Conservation (phyloP, 2,329 filamentous ascomycete species). For the Ceratocystis eucalypticola region DNA sequence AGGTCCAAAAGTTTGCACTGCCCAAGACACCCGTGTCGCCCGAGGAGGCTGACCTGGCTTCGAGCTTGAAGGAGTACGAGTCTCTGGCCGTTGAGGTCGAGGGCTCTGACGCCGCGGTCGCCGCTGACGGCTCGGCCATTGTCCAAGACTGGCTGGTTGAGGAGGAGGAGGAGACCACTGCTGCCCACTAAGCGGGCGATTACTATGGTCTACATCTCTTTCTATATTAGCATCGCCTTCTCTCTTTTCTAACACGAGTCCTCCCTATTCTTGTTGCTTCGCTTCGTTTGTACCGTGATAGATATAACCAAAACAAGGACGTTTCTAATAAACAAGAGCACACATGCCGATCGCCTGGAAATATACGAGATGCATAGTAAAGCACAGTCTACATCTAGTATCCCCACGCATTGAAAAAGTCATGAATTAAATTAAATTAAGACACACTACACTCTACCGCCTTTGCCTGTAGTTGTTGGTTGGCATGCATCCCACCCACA, state of each 20-base stretch:
- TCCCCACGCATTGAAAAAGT: no score
- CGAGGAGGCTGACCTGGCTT: conserved; percentile 86
- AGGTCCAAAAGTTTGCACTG: conserved; percentile 74
- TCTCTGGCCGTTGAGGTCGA: conserved; percentile 86
- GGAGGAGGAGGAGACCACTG: conserved; percentile 44
- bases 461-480: no score
- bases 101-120: conserved; percentile 56
- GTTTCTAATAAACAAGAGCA: no score
- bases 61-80: conserved; percentile 89
- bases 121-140: conserved; percentile 43
- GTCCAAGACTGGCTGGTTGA: conserved; percentile 71
- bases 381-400: no score
- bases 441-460: no score
- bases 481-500: no score
- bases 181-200: conserved; percentile 31
- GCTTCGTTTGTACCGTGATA: no score
- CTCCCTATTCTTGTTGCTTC: background rate
- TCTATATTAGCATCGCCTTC: conserved; percentile 7
- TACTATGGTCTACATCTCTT: background rate
- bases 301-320: no score
- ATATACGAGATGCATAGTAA: no score
- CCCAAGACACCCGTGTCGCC: conserved; percentile 76
- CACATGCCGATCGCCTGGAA: no score
- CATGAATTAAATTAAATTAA: no score
- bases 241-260: conserved; percentile 4